A percentile compares a stretch with the other conserved stretches of the same genome.
These are phyloP conservation scores for Trametes cinnabarina DNA, from an alignment of 768 basidiomycete species.

Conservation along the genomic window DNA sequence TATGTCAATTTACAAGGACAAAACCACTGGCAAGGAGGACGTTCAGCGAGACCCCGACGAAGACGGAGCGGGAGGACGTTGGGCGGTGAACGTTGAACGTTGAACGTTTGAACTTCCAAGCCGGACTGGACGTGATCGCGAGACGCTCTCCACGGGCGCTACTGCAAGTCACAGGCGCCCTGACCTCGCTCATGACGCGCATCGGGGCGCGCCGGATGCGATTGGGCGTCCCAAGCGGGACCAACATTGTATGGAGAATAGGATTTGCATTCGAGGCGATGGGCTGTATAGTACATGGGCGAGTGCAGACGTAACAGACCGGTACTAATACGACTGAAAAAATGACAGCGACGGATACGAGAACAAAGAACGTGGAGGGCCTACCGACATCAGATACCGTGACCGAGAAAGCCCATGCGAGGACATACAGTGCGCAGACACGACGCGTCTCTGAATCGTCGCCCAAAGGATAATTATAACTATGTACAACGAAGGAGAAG, in stretches of 20 bases:
- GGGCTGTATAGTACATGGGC: constrained; percentile 17
- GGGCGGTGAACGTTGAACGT: too few species aligned
- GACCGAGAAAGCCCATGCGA: neutral
- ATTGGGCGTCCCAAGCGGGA: too few species aligned
- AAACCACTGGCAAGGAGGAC: too few species aligned
- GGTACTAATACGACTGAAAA: neutral
- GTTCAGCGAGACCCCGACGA: neutral
- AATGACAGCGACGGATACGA: neutral
- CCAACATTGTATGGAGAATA: neutral
- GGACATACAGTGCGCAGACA: neutral
- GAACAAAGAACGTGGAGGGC: neutral
- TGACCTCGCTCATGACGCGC: too few species aligned
- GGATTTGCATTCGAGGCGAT: neutral
- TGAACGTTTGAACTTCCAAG: too few species aligned
- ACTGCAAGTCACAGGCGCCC: too few species aligned
- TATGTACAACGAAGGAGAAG: constrained; percentile 3
- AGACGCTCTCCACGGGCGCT: neutral
- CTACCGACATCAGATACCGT: neutral
- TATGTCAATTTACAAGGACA: too few species aligned
- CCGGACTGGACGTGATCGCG: neutral
- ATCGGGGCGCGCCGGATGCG: neutral
- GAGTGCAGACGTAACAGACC: neutral
- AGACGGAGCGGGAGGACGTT: too few species aligned
- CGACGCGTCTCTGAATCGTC: neutral
- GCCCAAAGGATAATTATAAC: neutral